Conservation (phyloP, 2,329 filamentous ascomycete genomes). For the Colletotrichum endophyticum region DNA sequence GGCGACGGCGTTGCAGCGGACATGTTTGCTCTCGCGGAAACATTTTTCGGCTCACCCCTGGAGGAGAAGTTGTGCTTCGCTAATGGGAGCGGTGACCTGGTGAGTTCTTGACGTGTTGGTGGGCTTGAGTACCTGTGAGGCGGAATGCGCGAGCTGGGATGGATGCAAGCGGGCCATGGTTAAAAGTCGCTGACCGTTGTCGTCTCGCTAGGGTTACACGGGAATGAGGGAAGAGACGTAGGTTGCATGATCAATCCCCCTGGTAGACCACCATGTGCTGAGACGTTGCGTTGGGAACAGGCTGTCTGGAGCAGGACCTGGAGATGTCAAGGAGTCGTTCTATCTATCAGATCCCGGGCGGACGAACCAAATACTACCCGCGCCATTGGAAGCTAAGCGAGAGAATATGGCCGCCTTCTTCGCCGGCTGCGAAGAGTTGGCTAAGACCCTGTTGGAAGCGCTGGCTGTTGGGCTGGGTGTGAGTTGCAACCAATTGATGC, state of each 20-base stretch:
- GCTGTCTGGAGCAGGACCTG: conserved; percentile 16
- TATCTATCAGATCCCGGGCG: conserved; percentile 18
- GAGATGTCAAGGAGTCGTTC: conserved; percentile 22
- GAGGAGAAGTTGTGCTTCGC: neutral
- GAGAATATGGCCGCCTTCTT: conserved; percentile 6
- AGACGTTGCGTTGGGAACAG: neutral
- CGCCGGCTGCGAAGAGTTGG: neutral
- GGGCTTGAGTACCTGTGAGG: neutral
- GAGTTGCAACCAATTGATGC: conserved; percentile 22
- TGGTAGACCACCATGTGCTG: neutral
- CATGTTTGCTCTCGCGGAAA: conserved; percentile 11
- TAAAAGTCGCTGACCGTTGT: neutral
- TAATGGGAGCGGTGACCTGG: conserved; percentile 20
- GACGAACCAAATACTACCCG: conserved; percentile 2
- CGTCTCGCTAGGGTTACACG: conserved; percentile 18
- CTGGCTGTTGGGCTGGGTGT: conserved; percentile 80
- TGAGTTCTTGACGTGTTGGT: neutral
- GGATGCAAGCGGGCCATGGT: neutral
- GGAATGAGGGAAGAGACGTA: conserved; percentile 23
- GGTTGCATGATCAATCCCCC: neutral
- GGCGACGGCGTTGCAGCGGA: conserved; percentile 14
- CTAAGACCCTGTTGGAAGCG: conserved; percentile 10
- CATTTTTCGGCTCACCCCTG: conserved; percentile 9
- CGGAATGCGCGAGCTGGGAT: neutral
- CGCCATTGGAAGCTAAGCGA: conserved; percentile 3